These are phyloP conservation scores for Pachysolen tannophilus DNA, from an alignment of 805 yeast species.

Conservation along the genomic window DNA sequence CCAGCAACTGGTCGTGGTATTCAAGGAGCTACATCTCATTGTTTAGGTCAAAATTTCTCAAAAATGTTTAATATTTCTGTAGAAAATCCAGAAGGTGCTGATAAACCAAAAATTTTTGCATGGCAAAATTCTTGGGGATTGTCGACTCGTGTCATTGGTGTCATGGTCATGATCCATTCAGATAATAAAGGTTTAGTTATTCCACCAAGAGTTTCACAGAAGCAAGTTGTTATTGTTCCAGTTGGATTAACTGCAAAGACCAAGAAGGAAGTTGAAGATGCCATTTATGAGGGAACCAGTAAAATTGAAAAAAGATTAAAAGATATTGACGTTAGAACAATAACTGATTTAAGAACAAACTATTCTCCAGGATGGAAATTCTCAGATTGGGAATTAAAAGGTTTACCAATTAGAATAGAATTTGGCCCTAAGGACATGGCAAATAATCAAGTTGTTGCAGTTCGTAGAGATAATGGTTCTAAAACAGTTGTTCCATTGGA, in stretches of 20 bases:
- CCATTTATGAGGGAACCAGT: slow-evolving; percentile 63
- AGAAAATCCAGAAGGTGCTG: slow-evolving; percentile 88
- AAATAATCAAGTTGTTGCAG: slow-evolving; percentile 73
- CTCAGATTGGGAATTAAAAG: slow-evolving; percentile 94
- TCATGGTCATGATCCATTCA: slow-evolving; percentile 97
- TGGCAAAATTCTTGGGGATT: slow-evolving; percentile 99
- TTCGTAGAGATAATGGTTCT: slow-evolving; percentile 84
- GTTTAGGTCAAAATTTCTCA: slow-evolving; percentile 95
- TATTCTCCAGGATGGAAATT: slow-evolving; percentile 99
- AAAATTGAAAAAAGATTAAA: slow-evolving; percentile 56
- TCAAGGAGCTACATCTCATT: slow-evolving; percentile 98
- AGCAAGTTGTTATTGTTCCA: slow-evolving; percentile 88
- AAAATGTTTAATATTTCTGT: slow-evolving; percentile 96
- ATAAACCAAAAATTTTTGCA: slow-evolving; percentile 78
- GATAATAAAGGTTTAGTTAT: slow-evolving; percentile 97
- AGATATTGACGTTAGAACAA: slow-evolving; percentile 61
- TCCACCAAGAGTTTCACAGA: slow-evolving; percentile 95
- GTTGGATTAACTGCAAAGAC: slow-evolving; percentile 92
- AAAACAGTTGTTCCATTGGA: slow-evolving; percentile 62
- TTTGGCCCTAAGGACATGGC: slow-evolving; percentile 94
- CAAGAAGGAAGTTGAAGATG: slow-evolving; percentile 61
- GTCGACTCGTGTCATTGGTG: slow-evolving; percentile 98
- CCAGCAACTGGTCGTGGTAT: slow-evolving; percentile 99
- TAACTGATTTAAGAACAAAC: slow-evolving; percentile 85
- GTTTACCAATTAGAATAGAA: slow-evolving; percentile 90